Evolutionary conservation across 1,284 basidiomycete species (phyloP).

Genomic region (Naganishia cerealis): DNA sequence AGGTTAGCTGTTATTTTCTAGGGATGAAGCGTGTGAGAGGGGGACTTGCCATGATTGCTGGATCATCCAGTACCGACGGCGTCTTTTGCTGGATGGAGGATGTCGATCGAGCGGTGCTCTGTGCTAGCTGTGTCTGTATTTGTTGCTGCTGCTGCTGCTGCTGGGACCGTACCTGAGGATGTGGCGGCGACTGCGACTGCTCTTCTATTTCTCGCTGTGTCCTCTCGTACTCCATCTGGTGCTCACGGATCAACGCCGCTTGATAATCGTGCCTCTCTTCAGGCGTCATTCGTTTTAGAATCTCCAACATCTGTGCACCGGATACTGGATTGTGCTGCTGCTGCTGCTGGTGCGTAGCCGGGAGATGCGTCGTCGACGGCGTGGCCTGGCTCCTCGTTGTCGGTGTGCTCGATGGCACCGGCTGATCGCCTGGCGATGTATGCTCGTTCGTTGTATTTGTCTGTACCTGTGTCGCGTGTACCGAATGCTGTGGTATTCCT

Average conservation of each 20-base stretch:
- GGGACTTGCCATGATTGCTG: conserved; percentile 46
- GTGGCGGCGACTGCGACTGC: background rate
- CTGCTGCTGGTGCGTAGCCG: background rate
- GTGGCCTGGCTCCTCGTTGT: background rate
- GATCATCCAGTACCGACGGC: conserved; percentile 40
- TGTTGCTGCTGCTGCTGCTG: background rate
- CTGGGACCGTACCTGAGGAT: background rate
- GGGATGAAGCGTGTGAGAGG: background rate
- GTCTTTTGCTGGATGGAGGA: background rate
- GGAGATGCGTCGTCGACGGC: background rate
- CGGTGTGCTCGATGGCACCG: background rate
- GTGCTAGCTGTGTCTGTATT: background rate
- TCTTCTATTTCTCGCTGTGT: background rate
- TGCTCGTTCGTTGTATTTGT: conserved; percentile 2
- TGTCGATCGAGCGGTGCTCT: background rate
- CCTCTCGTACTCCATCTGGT: conserved; percentile 20
- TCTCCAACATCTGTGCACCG: conserved; percentile 25
- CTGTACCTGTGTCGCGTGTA: background rate
- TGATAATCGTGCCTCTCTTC: conserved; percentile 23
- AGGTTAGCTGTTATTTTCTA: background rate
- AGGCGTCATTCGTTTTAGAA: conserved; percentile 11
- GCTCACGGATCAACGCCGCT: conserved; percentile 18
- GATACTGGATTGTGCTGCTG: conserved; percentile 10
- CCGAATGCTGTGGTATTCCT: background rate
- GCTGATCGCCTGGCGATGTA: background rate